Conservation (phyloP, 2,329 filamentous ascomycete genomes). For the Cladosporium sp. region DNA sequence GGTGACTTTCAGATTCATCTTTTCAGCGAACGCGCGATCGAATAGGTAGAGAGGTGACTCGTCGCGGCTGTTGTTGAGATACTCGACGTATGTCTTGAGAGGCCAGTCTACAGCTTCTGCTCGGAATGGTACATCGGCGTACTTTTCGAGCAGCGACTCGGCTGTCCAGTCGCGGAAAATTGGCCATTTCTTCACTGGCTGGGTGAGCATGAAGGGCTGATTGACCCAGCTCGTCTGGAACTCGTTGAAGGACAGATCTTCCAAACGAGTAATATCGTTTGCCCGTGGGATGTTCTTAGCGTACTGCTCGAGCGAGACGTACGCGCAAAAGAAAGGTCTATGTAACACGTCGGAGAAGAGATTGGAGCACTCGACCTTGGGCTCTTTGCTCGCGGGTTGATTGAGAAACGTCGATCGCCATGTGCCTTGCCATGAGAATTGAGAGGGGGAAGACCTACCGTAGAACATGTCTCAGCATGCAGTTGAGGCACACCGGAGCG, state of each 20-base stretch:
- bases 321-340: slow-evolving; percentile 83
- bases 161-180: slow-evolving; percentile 71
- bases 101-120: slow-evolving; percentile 95
- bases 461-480: slow-evolving; percentile 22
- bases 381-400: slow-evolving; percentile 50
- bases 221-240: slow-evolving; percentile 74
- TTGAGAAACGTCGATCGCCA: slow-evolving; percentile 78
- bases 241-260: slow-evolving; percentile 65
- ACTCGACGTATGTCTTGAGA: slow-evolving; percentile 72
- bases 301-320: slow-evolving; percentile 65
- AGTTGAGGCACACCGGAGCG: slow-evolving; percentile 17
- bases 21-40: slow-evolving; percentile 79
- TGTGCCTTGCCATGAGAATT: slow-evolving; percentile 69
- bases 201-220: slow-evolving; percentile 80
- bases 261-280: slow-evolving; percentile 70
- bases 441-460: slow-evolving; percentile 39
- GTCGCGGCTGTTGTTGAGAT: slow-evolving; percentile 74
- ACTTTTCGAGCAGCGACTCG: slow-evolving; percentile 60
- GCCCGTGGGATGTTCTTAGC: slow-evolving; percentile 63
- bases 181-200: slow-evolving; percentile 78
- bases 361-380: slow-evolving; percentile 65
- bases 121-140: slow-evolving; percentile 67
- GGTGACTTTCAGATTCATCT: slow-evolving; percentile 66
- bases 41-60: slow-evolving; percentile 93
- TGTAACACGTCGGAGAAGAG: slow-evolving; percentile 90